Percentiles rank a stretch among this genome's conserved stretches.
Evolutionary conservation across 2,329 filamentous ascomycete genomes (phyloP).

Genomic region (Hymenotorrendiella dingleyae): DNA sequence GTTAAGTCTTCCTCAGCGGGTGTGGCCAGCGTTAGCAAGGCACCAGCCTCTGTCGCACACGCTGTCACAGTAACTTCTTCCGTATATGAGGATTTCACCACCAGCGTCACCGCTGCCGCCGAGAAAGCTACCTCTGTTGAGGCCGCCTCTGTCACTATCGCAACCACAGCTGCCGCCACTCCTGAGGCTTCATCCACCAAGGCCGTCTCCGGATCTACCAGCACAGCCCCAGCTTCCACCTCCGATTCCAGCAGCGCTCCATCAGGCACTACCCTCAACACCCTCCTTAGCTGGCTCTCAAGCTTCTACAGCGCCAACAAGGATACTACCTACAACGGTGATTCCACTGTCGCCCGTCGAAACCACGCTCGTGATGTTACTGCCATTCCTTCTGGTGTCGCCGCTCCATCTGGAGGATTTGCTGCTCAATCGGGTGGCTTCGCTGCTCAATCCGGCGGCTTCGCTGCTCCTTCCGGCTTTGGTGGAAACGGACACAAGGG

Average conservation of each 20-base stretch:
- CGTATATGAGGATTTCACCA: too few species aligned
- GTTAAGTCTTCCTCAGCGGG: too few species aligned
- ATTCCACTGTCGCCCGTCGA: constrained; percentile 14
- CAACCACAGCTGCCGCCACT: constrained; percentile 1
- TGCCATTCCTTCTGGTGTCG: not conserved
- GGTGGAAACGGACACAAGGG: not conserved
- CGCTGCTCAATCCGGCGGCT: not conserved
- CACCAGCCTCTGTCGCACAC: not conserved
- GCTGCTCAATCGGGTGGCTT: not conserved
- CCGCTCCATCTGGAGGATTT: not conserved
- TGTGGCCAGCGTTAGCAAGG: not conserved
- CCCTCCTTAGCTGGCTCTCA: constrained; percentile 19
- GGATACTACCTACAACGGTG: constrained; percentile 8
- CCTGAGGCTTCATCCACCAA: not conserved
- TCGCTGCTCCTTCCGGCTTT: not conserved
- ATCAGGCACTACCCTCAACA: constrained; percentile 16
- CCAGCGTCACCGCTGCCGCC: not conserved
- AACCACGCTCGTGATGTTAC: constrained; percentile 17
- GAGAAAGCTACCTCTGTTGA: not conserved
- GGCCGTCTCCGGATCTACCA: not conserved
- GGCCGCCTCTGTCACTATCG: constrained; percentile 9
- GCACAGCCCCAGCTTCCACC: constrained; percentile 1
- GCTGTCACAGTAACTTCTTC: not conserved
- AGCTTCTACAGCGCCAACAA: constrained; percentile 16
- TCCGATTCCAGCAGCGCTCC: constrained; percentile 4